Base-by-base conservation (phyloP, 805 yeast genomes). In the Wickerhamomyces chambardii region DNA sequence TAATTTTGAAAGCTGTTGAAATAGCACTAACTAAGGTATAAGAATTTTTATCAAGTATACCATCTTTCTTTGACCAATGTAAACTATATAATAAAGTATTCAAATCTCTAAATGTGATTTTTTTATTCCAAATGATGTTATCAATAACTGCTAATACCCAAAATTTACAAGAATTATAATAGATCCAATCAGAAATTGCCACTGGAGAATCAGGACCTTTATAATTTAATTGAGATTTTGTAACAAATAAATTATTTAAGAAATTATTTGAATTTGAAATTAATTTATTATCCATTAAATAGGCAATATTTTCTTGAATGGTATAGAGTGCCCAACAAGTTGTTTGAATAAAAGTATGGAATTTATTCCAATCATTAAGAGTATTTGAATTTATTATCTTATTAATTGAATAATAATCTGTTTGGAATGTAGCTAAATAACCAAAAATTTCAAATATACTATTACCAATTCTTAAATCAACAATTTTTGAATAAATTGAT, bases 301-400 rank as follows among this genome's bases (percentile, higher is more conserved):
- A 45, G 1, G 43, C 51, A 7, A 47, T 22, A 37, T 45, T 47
- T 34, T 47, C 51, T 10, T 39, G 37, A 36, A 47, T 35, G 11
- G 40, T 43, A 18, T 43, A 45, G 29, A 39, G 29, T 1, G 35
- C 40, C 36, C 44, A 47, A 7, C 44, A 30, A 15, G 37, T 28
- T 27, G 43, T 45, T 1, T 40, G 28, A 1, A 30, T 17, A 24
- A 47, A 38, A 22, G 37, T 34, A 15, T 47, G 38, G 3, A 45
- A n/a, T 1, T 41, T 43, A 5, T 24, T 18, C 28, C 31, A 27
- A 12, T 44, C 34, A 18, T 39, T 34, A 2, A n/a, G 12, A 1
- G 38, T 38, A 5, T 5, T 6, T 17, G 21, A 31, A 12, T 45
- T 18, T 33, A 43, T 45, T 9, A n/a, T n/a, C n/a, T n/a, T n/a